Percentiles rank a stretch among this genome's conserved stretches.
phyloP scores from a whole-genome alignment of 2,329 filamentous ascomycete species.

The Macrophomina phaseolina region DNA sequence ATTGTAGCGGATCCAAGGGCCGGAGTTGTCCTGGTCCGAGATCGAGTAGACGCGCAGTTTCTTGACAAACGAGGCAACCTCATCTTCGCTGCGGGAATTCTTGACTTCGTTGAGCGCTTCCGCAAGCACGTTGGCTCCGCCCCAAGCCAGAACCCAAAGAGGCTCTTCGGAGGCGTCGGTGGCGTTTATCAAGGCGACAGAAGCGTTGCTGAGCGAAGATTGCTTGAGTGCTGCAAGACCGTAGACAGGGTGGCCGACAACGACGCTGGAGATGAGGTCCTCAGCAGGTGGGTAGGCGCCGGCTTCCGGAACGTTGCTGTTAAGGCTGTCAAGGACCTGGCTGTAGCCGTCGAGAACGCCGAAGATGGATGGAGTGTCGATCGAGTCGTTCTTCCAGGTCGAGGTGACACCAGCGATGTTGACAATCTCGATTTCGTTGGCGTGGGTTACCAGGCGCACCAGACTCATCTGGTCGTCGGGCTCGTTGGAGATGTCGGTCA shows the following conservation, averaged over 20 bases:
- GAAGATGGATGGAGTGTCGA: slow-evolving; percentile 32
- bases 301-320: slow-evolving; percentile 42
- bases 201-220: slow-evolving; percentile 29
- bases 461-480: slow-evolving; percentile 33
- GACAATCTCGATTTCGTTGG: slow-evolving; percentile 33
- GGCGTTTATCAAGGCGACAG: slow-evolving; percentile 34
- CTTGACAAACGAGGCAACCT: slow-evolving; percentile 45
- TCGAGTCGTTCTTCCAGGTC: slow-evolving; percentile 31
- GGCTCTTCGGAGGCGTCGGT: slow-evolving; percentile 42
- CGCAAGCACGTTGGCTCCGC: slow-evolving; percentile 59
- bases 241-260: slow-evolving; percentile 46
- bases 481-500: slow-evolving; percentile 34
- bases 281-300: slow-evolving; percentile 35
- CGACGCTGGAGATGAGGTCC: slow-evolving; percentile 27
- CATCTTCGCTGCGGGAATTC: slow-evolving; percentile 33
- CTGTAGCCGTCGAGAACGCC: slow-evolving; percentile 38
- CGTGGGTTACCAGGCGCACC: slow-evolving; percentile 32
- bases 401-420: slow-evolving; percentile 32
- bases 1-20: slow-evolving; percentile 54
- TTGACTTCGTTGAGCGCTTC: slow-evolving; percentile 53
- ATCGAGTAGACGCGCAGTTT: slow-evolving; percentile 60
- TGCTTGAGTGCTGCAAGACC: slow-evolving; percentile 44
- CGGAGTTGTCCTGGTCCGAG: slow-evolving; percentile 60
- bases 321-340: slow-evolving; percentile 49
- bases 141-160: slow-evolving; percentile 59